These are phyloP conservation scores for Lophiostoma macrostomum DNA, from an alignment of 495 filamentous ascomycete genomes.

Conservation along the genomic window DNA sequence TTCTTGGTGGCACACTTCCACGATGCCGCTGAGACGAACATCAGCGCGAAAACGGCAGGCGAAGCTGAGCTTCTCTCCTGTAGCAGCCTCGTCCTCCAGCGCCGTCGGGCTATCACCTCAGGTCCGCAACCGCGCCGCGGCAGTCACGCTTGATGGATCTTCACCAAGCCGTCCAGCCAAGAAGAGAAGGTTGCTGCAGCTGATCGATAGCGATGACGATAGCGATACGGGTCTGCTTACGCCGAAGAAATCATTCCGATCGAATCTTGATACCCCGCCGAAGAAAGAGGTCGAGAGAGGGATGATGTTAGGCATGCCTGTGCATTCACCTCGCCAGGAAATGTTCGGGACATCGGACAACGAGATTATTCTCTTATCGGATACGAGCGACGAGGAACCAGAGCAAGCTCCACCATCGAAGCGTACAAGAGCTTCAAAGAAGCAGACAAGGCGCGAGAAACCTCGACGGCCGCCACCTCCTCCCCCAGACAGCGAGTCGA, in stretches of 20 bases:
- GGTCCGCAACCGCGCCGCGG: slow-evolving; percentile 33
- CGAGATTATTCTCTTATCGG: neutral
- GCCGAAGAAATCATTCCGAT: slow-evolving; percentile 7
- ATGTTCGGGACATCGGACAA: slow-evolving; percentile 2
- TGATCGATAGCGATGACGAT: slow-evolving; percentile 24
- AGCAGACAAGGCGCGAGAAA: neutral
- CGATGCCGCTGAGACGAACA: slow-evolving; percentile 16
- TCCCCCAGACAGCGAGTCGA: slow-evolving; percentile 1
- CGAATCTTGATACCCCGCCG: slow-evolving; percentile 13
- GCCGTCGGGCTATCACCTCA: slow-evolving; percentile 24
- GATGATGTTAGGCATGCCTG: slow-evolving; percentile 13
- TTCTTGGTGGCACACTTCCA: too few species aligned
- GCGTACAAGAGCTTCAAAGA: neutral
- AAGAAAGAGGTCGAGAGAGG: slow-evolving; percentile 3
- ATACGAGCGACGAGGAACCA: neutral
- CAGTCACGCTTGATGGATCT: slow-evolving; percentile 30
- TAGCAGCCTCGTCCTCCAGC: slow-evolving; percentile 37
- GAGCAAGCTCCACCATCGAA: neutral
- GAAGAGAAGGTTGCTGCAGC: slow-evolving; percentile 25
- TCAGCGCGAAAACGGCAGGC: slow-evolving; percentile 31
- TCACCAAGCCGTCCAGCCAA: slow-evolving; percentile 30
- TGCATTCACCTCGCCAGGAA: neutral
- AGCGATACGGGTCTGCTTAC: slow-evolving; percentile 1
- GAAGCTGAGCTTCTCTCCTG: slow-evolving; percentile 39
- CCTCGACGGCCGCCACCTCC: neutral